Evolutionary conservation across 2,329 filamentous ascomycete genomes (phyloP).

Genomic region (Colletotrichum neosansevieriae): DNA sequence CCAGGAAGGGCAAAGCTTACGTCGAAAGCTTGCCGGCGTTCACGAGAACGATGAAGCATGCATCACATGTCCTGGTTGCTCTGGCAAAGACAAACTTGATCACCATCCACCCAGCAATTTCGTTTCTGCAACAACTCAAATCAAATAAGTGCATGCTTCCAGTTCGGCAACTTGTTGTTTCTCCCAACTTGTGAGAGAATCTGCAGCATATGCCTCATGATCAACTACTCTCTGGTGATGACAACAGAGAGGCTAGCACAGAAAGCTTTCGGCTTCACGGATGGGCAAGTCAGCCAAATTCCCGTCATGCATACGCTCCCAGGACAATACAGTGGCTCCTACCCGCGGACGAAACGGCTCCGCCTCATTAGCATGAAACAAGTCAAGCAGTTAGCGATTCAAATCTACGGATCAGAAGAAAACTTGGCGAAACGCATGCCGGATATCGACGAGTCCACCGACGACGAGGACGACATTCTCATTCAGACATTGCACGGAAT

Average conservation of each 20-base stretch:
- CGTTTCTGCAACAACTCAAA: conserved; percentile 43
- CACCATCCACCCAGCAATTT: conserved; percentile 41
- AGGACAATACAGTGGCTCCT: conserved; percentile 41
- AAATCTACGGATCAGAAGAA: conserved; percentile 43
- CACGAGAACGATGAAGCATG: conserved; percentile 58
- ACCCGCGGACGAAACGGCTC: conserved; percentile 37
- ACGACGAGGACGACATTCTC: no score
- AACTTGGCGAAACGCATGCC: conserved; percentile 13
- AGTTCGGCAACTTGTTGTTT: conserved; percentile 46
- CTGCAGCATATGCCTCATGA: conserved; percentile 47
- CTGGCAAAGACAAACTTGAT: conserved; percentile 44
- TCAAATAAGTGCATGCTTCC: conserved; percentile 46
- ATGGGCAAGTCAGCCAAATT: conserved; percentile 40
- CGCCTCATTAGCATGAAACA: conserved; percentile 47
- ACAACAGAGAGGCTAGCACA: conserved; percentile 42
- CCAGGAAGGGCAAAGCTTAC: conserved; percentile 43
- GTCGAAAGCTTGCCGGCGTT: conserved; percentile 50
- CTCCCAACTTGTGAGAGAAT: conserved; percentile 49
- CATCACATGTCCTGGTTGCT: conserved; percentile 45
- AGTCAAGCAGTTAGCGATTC: conserved; percentile 45
- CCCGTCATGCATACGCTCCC: conserved; percentile 44
- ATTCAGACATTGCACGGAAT: no score
- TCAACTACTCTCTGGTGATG: conserved; percentile 45
- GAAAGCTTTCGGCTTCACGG: conserved; percentile 44
- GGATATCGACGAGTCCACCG: conserved; percentile 9